Evolutionary conservation across 306 rosid species (phyloP).

Genomic region (Canavalia gladiata): DNA sequence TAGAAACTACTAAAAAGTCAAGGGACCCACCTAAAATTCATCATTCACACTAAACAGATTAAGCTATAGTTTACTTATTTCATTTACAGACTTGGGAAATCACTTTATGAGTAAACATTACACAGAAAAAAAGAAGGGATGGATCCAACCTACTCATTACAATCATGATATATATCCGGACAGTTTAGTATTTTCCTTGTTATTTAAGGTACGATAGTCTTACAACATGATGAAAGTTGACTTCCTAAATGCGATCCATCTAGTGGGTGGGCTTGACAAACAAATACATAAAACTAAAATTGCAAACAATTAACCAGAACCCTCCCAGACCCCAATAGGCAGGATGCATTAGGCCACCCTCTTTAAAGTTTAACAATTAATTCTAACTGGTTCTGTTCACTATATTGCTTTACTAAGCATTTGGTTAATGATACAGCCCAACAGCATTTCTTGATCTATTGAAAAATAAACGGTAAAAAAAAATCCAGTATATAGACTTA

Average conservation of each 20-base stretch:
- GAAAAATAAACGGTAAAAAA: no score
- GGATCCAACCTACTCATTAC: neutral
- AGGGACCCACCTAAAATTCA: slow-evolving; percentile 10
- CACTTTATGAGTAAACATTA: neutral
- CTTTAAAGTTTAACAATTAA: neutral
- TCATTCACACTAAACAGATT: slow-evolving; percentile 19
- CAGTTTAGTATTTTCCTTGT: neutral
- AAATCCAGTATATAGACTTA: neutral
- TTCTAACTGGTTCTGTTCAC: neutral
- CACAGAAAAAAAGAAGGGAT: neutral
- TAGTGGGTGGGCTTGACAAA: slow-evolving; percentile 7
- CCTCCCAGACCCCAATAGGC: neutral
- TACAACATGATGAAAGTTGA: neutral
- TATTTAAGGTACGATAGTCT: neutral
- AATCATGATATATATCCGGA: neutral
- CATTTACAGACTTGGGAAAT: neutral
- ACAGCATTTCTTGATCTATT: neutral
- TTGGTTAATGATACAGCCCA: slow-evolving; percentile 18
- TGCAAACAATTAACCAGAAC: slow-evolving; percentile 9
- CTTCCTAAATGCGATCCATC: neutral
- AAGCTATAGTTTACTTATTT: neutral
- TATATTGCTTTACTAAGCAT: neutral
- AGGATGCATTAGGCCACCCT: neutral
- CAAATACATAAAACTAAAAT: neutral
- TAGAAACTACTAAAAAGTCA: slow-evolving; percentile 25